Evolutionary conservation across 345 rosid genomes (phyloP).

Genomic region (Lumnitzera racemosa): DNA sequence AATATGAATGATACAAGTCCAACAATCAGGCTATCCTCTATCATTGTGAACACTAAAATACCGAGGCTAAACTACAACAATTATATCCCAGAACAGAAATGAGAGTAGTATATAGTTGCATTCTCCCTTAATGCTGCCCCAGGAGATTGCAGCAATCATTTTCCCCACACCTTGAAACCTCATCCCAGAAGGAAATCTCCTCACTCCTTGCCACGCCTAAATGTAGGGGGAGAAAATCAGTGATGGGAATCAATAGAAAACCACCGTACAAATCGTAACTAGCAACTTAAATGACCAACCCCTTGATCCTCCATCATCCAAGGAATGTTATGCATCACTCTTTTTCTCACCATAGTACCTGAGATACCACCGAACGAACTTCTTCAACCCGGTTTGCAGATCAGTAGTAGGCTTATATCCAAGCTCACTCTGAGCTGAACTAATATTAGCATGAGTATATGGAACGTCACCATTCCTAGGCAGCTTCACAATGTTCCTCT

Average conservation of each 20-base stretch:
- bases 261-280: slow-evolving; percentile 43
- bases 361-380: slow-evolving; percentile 83
- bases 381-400: slow-evolving; percentile 83
- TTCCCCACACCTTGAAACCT: slow-evolving; percentile 32
- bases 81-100: slow-evolving; percentile 23
- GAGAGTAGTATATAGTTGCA: slow-evolving; percentile 13
- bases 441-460: slow-evolving; percentile 87
- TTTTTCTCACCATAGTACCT: slow-evolving; percentile 55
- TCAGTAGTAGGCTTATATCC: slow-evolving; percentile 85
- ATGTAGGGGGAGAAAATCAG: slow-evolving; percentile 16
- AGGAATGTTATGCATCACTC: slow-evolving; percentile 42
- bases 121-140: slow-evolving; percentile 15
- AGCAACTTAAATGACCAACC: slow-evolving; percentile 22
- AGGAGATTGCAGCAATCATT: slow-evolving; percentile 17
- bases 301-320: not conserved
- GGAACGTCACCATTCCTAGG: slow-evolving; percentile 92
- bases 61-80: slow-evolving; percentile 39
- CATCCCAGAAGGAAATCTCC: slow-evolving; percentile 16
- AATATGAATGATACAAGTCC: slow-evolving; percentile 36
- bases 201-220: slow-evolving; percentile 20
- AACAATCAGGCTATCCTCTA: slow-evolving; percentile 35
- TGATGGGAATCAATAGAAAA: not conserved
- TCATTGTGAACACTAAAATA: slow-evolving; percentile 26
- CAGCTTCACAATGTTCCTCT: slow-evolving; percentile 70
- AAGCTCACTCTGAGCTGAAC: slow-evolving; percentile 68